These are phyloP conservation scores for Rachicladosporium sp. DNA, from an alignment of 2,329 filamentous ascomycete species.

Conservation along the genomic window DNA sequence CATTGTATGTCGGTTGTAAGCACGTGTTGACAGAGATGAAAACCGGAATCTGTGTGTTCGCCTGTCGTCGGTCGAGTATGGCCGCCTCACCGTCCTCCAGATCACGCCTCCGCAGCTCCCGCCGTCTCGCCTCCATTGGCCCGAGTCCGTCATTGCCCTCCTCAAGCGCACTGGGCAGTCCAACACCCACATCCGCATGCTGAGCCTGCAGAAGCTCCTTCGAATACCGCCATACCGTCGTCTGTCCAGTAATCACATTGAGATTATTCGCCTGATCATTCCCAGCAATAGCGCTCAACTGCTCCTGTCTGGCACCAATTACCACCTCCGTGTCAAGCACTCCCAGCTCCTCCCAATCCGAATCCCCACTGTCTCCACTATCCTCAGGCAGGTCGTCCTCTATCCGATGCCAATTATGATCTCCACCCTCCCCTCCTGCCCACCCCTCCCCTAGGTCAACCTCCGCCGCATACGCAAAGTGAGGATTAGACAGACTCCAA, in stretches of 20 bases:
- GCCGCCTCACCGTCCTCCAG: constrained; percentile 4
- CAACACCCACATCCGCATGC: constrained; percentile 17
- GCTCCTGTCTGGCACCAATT: constrained; percentile 28
- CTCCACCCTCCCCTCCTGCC: constrained; percentile 23
- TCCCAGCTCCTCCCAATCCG: constrained; percentile 14
- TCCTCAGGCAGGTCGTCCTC: constrained; percentile 22
- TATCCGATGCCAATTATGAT: constrained; percentile 37
- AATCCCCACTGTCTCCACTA: constrained; percentile 19
- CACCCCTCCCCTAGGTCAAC: constrained; percentile 19
- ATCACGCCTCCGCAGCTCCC: constrained; percentile 16
- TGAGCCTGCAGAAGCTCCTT: constrained; percentile 41
- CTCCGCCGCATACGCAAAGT: constrained; percentile 52
- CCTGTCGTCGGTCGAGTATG: constrained; percentile 11
- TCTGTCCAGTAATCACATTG: constrained; percentile 51
- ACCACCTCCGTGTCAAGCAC: neutral
- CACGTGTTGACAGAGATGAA: constrained; percentile 85
- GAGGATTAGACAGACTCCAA: constrained; percentile 45
- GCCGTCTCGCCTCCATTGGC: constrained; percentile 6
- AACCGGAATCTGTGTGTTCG: constrained; percentile 34
- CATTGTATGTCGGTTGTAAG: constrained; percentile 53
- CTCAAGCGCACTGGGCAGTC: constrained; percentile 17
- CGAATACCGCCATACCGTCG: constrained; percentile 53
- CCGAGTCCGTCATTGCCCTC: constrained; percentile 6
- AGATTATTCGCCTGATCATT: constrained; percentile 54
- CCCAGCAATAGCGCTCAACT: constrained; percentile 12